Percentiles rank a stretch among this genome's conserved stretches.
phyloP scores from a whole-genome alignment of 1,139 yeast species.

The Yamadazyma diospyri region DNA sequence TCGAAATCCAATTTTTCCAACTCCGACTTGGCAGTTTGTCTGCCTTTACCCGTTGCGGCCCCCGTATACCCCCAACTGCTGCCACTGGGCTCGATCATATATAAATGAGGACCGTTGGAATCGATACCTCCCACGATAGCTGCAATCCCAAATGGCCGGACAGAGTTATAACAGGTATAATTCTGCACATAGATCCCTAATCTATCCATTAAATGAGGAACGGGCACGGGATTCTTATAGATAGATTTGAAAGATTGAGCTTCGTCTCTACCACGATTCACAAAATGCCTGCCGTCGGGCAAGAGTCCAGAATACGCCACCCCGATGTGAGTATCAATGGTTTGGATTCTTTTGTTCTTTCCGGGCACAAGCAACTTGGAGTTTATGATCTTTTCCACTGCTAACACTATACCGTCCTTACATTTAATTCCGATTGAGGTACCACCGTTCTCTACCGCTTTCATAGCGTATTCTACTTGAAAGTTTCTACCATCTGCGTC shows the following conservation, averaged over 20 bases:
- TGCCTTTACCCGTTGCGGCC: constrained; percentile 97
- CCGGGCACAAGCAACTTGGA: constrained; percentile 89
- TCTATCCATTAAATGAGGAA: constrained; percentile 82
- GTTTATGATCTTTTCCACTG: constrained; percentile 88
- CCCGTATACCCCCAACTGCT: constrained; percentile 96
- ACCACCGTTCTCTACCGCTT: constrained; percentile 97
- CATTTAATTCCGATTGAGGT: constrained; percentile 92
- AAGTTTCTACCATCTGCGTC: constrained; percentile 84
- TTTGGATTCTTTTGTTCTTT: constrained; percentile 84
- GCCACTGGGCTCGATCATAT: constrained; percentile 98
- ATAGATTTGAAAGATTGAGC: constrained; percentile 74
- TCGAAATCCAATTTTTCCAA: constrained; percentile 83
- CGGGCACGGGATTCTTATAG: constrained; percentile 74
- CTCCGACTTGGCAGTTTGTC: constrained; percentile 95
- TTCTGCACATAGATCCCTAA: constrained; percentile 93
- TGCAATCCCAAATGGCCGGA: constrained; percentile 93
- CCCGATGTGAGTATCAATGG: constrained; percentile 91
- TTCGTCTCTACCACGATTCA: constrained; percentile 89
- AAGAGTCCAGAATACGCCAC: constrained; percentile 91
- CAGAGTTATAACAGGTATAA: constrained; percentile 92
- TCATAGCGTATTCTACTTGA: constrained; percentile 96
- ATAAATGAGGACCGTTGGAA: constrained; percentile 82
- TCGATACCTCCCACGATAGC: constrained; percentile 94
- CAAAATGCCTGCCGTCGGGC: constrained; percentile 96
- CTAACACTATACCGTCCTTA: constrained; percentile 89